Conservation (phyloP, 768 basidiomycete species). For the Leccinum incarnatum region DNA sequence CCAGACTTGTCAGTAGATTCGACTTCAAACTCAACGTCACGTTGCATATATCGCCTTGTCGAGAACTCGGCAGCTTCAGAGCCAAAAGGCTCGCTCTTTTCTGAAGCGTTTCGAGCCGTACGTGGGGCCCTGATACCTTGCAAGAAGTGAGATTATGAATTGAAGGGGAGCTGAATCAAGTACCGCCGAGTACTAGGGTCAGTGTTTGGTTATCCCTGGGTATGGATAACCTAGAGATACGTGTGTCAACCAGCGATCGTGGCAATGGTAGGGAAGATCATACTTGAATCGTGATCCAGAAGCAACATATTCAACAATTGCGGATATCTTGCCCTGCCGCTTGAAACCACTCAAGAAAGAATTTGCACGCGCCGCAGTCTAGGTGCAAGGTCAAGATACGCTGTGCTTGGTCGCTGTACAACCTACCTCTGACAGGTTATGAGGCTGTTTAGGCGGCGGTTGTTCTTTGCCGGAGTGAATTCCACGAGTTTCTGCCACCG, state of each 20-base stretch:
- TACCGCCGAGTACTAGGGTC: slow-evolving; percentile 88
- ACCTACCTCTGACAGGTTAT: slow-evolving; percentile 88
- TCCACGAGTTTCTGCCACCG: slow-evolving; percentile 72
- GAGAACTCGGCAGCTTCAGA: slow-evolving; percentile 79
- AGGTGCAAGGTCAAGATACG: slow-evolving; percentile 1
- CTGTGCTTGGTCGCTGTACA: not conserved
- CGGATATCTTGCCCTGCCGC: slow-evolving; percentile 77
- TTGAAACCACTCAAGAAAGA: slow-evolving; percentile 93
- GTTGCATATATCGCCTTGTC: slow-evolving; percentile 81
- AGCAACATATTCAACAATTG: slow-evolving; percentile 90
- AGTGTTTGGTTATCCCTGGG: slow-evolving; percentile 92
- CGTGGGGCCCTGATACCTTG: slow-evolving; percentile 89
- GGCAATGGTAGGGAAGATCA: slow-evolving; percentile 13
- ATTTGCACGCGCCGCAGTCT: slow-evolving; percentile 72
- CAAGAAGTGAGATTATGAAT: slow-evolving; percentile 7
- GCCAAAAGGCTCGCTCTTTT: slow-evolving; percentile 90
- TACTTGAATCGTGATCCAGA: slow-evolving; percentile 96
- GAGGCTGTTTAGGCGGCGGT: slow-evolving; percentile 70
- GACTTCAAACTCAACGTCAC: slow-evolving; percentile 92
- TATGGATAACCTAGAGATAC: slow-evolving; percentile 59
- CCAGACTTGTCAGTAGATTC: slow-evolving; percentile 91
- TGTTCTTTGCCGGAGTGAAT: slow-evolving; percentile 93
- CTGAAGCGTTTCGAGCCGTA: slow-evolving; percentile 72
- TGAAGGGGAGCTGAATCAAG: not conserved
- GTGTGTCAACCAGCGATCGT: slow-evolving; percentile 1